A percentile compares a stretch with the other conserved stretches of the same genome.
These are phyloP conservation scores for Apiosordaria backusii DNA, from an alignment of 495 filamentous ascomycete genomes.

Conservation along the genomic window DNA sequence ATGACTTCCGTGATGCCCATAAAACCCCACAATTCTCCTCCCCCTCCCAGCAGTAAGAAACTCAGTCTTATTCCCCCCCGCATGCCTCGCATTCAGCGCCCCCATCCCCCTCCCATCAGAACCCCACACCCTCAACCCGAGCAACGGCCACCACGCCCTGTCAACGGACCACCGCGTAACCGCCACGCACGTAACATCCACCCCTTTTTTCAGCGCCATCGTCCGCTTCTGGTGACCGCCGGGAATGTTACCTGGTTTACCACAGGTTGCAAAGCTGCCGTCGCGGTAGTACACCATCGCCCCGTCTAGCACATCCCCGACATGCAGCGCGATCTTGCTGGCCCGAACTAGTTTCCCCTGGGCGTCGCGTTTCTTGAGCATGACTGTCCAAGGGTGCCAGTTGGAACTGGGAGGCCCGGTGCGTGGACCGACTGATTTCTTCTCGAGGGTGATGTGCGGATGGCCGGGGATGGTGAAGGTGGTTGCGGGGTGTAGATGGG, in stretches of 20 bases:
- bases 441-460: conserved; percentile 23
- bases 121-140: conserved; percentile 36
- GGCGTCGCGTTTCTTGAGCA: conserved; percentile 29
- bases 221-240: conserved; percentile 35
- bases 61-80: not conserved
- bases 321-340: conserved; percentile 35
- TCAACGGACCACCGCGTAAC: conserved; percentile 20
- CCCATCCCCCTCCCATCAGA: conserved; percentile 35
- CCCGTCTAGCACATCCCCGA: conserved; percentile 38
- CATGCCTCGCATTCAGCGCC: conserved; percentile 25
- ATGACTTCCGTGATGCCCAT: not conserved
- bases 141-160: conserved; percentile 16
- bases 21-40: not conserved
- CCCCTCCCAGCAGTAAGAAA: not conserved
- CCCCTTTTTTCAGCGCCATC: conserved; percentile 28
- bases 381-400: conserved; percentile 22
- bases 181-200: conserved; percentile 32
- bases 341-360: conserved; percentile 31
- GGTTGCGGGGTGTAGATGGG: conserved; percentile 17
- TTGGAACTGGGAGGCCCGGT: conserved; percentile 9
- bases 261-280: conserved; percentile 34
- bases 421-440: conserved; percentile 19
- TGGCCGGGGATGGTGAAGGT: conserved; percentile 23
- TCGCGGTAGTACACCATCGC: conserved; percentile 39
- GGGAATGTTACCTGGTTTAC: conserved; percentile 25